Evolutionary conservation across 2,329 filamentous ascomycete genomes (phyloP), one percentile per base, ranked within the genome.

Genomic region (Cytospora piceae): DNA sequence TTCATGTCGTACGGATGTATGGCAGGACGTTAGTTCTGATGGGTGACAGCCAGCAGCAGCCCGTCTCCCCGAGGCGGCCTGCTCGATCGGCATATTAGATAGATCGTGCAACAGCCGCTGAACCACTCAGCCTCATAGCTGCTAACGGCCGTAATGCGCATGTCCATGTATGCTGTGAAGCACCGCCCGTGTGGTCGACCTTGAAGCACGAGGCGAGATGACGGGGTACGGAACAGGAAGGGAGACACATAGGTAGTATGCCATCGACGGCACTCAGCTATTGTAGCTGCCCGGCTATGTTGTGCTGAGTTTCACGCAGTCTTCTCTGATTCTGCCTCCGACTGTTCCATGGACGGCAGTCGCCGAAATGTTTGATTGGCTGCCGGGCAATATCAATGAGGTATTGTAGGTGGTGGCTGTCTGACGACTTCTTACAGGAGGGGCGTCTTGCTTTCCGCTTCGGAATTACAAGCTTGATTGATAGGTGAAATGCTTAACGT

Each of bases 11-110:
- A 51, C 39, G 37, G 29, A n/a, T 29, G 17, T 12, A 32, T 8
- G 53, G 53, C 57, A 42, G n/a, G 27, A 63, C 61, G 53, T 39
- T 29, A 34, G 37, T 31, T 57, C 24, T 63, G 60, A 57, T 54
- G 53, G 39, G 39, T 37, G 37, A 51, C 8, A 34, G 11, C 32
- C 8, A 34, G 12, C 52, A 29, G 60, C 31, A 32, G 60, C 31
- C 53, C 51, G 60, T 56, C 6, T n/a, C n/a, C 52, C 52, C 27
- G 29, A 31, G 60, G 60, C 60, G 37, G 53, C 60, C 53, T 57
- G 60, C 53, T 63, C 60, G 49, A 63, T 63, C 39, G 53, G 53
- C 42, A 3, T 29, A n/a, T 31, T 20, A 14, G 22, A 63, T n/a
- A 57, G 39, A 56, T 56, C n/a, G 52, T 56, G 53, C 53, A 22